Evolutionary conservation across 768 basidiomycete species (phyloP), one percentile per base, ranked within the genome.

Genomic region (Suillus subaureus): DNA sequence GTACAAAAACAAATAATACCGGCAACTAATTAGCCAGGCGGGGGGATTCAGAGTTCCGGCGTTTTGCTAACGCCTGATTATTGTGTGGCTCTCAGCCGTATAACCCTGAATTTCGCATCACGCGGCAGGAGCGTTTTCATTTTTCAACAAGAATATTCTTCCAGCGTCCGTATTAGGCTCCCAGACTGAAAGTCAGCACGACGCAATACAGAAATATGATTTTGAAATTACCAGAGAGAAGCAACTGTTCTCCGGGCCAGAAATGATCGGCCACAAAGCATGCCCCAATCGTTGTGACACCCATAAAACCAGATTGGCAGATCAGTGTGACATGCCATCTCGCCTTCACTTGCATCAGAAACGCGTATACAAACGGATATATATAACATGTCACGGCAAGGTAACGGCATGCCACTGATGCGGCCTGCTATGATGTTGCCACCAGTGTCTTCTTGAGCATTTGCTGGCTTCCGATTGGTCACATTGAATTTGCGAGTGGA

Each of bases 21-120:
- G 26, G 16, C 3, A 23, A 37, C 13, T 40, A 58, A 40, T 58
- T 13, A 54, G 16, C 28, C 18, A 52, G 51, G 9, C 51, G 23
- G 37, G 6, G 23, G 15, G 33, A 26, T 11, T 16, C 52, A 54
- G 37, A 58, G 16, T 1, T 58, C 57, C 57, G 57, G 57, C 7
- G 13, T 58, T 58, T 39, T 40, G 57, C 35, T 40, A 58, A 58
- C 57, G 39, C 57, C 57, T 58, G 57, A 58, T 40, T 40, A 58
- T 58, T 58, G 8, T 11, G 16, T 26, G 35, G n/a, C n/a, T 23
- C 56, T 37, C 13, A 6, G 6, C 37, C 28, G 11, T 28, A 54
- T 31, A 54, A 16, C 56, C 56, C 56, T 57, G 35, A 57, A 39
- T 16, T 57, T 57, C 15, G 9, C 3, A 15, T 57, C 56, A 57